These are phyloP conservation scores for Lecanicillium sp. DNA, from an alignment of 2,329 filamentous ascomycete species.

Conservation along the genomic window DNA sequence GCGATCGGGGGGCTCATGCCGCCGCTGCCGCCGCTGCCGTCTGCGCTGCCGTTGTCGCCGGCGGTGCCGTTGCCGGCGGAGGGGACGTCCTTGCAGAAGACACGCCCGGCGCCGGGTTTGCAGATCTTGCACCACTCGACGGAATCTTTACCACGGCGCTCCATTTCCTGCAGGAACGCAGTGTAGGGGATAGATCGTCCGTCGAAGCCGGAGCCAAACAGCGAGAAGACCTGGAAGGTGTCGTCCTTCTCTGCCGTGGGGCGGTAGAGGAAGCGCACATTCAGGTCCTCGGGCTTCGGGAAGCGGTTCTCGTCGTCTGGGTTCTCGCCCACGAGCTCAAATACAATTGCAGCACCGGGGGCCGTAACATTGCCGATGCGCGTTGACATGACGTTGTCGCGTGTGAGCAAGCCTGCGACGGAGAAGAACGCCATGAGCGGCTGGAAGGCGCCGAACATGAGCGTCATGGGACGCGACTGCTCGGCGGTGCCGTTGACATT, in stretches of 20 bases:
- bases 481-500: slow-evolving; percentile 35
- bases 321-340: slow-evolving; percentile 52
- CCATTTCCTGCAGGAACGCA: slow-evolving; percentile 34
- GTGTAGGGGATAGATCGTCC: slow-evolving; percentile 31
- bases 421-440: slow-evolving; percentile 51
- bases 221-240: slow-evolving; percentile 30
- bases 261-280: slow-evolving; percentile 52
- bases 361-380: slow-evolving; percentile 43
- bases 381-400: slow-evolving; percentile 43
- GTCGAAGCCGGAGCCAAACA: slow-evolving; percentile 34
- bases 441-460: slow-evolving; percentile 49
- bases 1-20: slow-evolving; percentile 33
- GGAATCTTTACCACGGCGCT: slow-evolving; percentile 27
- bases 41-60: background rate
- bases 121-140: slow-evolving; percentile 42
- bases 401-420: slow-evolving; percentile 40
- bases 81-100: slow-evolving; percentile 32
- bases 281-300: slow-evolving; percentile 34
- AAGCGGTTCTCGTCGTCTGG: slow-evolving; percentile 15
- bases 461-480: slow-evolving; percentile 35
- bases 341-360: slow-evolving; percentile 68
- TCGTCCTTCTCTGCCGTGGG: slow-evolving; percentile 36
- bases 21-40: background rate
- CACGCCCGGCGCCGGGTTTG: slow-evolving; percentile 20
- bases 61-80: slow-evolving; percentile 9